Percentiles rank a stretch among this genome's conserved stretches.
phyloP scores from a whole-genome alignment of 495 filamentous ascomycete genomes.

The Echria macrotheca region DNA sequence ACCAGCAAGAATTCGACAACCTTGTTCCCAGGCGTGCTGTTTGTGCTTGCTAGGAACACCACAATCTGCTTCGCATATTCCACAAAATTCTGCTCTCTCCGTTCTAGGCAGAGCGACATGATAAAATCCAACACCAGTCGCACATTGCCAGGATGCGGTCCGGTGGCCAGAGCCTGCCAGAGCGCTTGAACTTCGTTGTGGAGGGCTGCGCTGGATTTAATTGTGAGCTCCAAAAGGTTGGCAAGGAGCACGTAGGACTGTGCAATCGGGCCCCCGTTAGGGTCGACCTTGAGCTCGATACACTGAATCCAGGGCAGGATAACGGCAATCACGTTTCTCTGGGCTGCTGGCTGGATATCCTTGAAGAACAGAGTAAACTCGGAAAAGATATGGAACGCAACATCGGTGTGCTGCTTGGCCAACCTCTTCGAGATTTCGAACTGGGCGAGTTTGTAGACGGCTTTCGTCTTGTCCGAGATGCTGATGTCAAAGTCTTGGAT shows the following conservation, averaged over 20 bases:
- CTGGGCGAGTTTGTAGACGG: slow-evolving; percentile 94
- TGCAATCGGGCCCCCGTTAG: slow-evolving; percentile 82
- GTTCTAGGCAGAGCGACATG: slow-evolving; percentile 84
- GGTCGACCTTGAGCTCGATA: slow-evolving; percentile 90
- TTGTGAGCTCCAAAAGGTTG: slow-evolving; percentile 94
- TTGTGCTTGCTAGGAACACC: slow-evolving; percentile 88
- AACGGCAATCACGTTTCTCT: slow-evolving; percentile 89
- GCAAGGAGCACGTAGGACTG: slow-evolving; percentile 92
- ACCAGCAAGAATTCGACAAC: slow-evolving; percentile 90
- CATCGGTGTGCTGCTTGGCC: slow-evolving; percentile 78
- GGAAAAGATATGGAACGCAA: slow-evolving; percentile 90
- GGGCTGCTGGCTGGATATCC: slow-evolving; percentile 67
- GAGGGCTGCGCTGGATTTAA: slow-evolving; percentile 76
- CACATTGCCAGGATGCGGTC: slow-evolving; percentile 91
- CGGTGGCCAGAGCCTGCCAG: slow-evolving; percentile 94
- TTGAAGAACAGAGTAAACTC: slow-evolving; percentile 92
- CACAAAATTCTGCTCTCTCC: slow-evolving; percentile 94
- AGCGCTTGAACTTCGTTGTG: slow-evolving; percentile 97
- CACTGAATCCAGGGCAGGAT: slow-evolving; percentile 95
- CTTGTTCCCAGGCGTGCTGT: slow-evolving; percentile 69
- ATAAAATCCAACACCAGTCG: slow-evolving; percentile 93
- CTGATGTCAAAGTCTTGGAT: slow-evolving; percentile 97
- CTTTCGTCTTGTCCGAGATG: slow-evolving; percentile 95
- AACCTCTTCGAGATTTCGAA: slow-evolving; percentile 91
- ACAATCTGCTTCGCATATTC: slow-evolving; percentile 97